Base-by-base conservation (phyloP, 495 filamentous ascomycete species). In the Aspergillus nanangensis region DNA sequence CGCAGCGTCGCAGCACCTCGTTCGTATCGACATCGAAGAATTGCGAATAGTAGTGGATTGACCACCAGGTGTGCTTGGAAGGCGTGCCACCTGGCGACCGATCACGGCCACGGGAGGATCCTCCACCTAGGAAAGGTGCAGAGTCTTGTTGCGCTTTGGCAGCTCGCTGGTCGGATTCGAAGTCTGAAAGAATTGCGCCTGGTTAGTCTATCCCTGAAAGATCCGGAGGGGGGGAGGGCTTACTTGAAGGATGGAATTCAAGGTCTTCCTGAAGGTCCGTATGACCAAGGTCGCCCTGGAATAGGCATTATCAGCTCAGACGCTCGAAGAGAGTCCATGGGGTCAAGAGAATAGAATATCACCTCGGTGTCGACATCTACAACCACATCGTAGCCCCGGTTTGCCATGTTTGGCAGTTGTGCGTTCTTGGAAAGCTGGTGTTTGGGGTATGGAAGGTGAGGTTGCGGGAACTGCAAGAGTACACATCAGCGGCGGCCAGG, bases 231-330 rank as follows among this genome's bases (percentile, higher is more conserved):
- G n/a, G n/a, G 39, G 38, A 31, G 24, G 27, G 58, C 70, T 53
- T 70, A 88, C 85, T 88, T 36, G 90, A 95, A 55, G 86, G 82
- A 77, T 98, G 93, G 73, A 98, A 98, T 78, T 97, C 94, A 52
- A 97, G 90, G 72, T 97, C 94, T 62, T 95, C 91, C 75, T 96
- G 88, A 10, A 97, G 83, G 67, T 98, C 93, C 25, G 93, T 97
- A 70, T 96, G 89, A 56, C 93, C 93, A 49, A 98, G 84, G 72
- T 98, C 93, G 65, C 93, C 93, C 88, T 97, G 55, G 32, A 31
- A 20, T 20, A 21, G 32, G 19, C 34, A 39, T 63, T 52, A 68
- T n/a, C n/a, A n/a, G 55, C 38, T 46, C 37, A 33, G 23, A 25
- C 41, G 13, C 2, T 32, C 39, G 37, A 21, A 14, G 25, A n/a